A percentile compares a stretch with the other conserved stretches of the same genome.
Conservation (phyloP, 2,329 filamentous ascomycete species). For the Monilinia fructigena region DNA sequence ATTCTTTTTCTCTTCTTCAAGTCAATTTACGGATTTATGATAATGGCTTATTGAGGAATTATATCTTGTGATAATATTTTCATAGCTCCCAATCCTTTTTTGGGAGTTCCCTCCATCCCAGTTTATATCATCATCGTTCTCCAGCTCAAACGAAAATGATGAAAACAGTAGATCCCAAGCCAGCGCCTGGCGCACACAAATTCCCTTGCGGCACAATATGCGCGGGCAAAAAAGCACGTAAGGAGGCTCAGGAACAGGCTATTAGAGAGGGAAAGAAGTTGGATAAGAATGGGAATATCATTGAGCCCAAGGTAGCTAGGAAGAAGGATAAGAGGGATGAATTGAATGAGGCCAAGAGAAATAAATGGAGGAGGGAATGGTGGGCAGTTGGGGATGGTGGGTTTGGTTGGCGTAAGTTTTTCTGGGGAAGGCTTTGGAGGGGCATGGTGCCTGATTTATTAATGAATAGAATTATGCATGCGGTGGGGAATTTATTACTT, state of each 20-base stretch:
- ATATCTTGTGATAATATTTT: not conserved
- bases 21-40: not conserved
- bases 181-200: conserved; percentile 36
- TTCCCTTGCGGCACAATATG: conserved; percentile 39
- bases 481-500: conserved; percentile 86
- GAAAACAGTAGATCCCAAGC: conserved; percentile 31
- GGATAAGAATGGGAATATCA: conserved; percentile 20
- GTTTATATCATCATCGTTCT: not conserved
- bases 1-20: not conserved
- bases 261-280: conserved; percentile 28
- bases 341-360: conserved; percentile 36
- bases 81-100: not conserved
- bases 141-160: conserved; percentile 27
- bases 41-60: not conserved
- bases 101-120: not conserved
- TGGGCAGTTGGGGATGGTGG: conserved; percentile 38
- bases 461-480: conserved; percentile 57
- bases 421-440: not conserved
- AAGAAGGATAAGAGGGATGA: conserved; percentile 34
- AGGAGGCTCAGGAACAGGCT: conserved; percentile 34
- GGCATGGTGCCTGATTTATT: conserved; percentile 28
- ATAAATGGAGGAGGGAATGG: conserved; percentile 37
- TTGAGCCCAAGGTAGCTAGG: conserved; percentile 18
- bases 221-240: conserved; percentile 37
- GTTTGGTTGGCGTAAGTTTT: conserved; percentile 40